Base-by-base conservation (phyloP, 495 filamentous ascomycete species). In the Collariella sp. region DNA sequence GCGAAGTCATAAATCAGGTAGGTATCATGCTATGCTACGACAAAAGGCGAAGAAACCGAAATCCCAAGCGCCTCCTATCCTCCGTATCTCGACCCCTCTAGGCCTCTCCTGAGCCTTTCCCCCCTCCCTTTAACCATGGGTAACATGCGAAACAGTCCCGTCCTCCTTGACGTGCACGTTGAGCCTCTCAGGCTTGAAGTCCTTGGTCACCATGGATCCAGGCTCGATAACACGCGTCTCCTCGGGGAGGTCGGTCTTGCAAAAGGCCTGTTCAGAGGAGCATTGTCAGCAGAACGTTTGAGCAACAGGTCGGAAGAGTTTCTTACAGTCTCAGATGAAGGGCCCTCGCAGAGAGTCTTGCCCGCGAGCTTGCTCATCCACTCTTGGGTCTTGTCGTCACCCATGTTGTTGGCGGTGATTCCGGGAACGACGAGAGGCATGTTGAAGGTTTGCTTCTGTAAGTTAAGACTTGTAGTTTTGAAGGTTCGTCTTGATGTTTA, bases 371-470 rank as follows among this genome's bases (percentile, higher is more conserved):
- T 88, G 67, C 76, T 80, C 39, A 69, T 69, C 87, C 87, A 91
- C 56, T 84, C 79, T 36, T 78, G 71, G 56, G 81, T 82, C 65
- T 72, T 67, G 62, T 78, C 73, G 48, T 62, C 64, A 49, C 67
- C 73, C 38, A 70, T 65, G 68, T 74, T 77, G 63, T 75, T 79
- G 57, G 62, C 66, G 69, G 87, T 76, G 72, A 89, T 72, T 63
- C 82, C 85, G 13, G 87, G 87, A 16, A 90, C 80, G 63, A 91
- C 83, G 70, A 91, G 86, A 76, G 87, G 87, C 87, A 91, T 91
- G 38, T 62, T 84, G 76, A 49, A 36, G 41, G 44, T 36, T 45
- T 43, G 11, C 55, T 52, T 18, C 10, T 15, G 29, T 16, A 6
- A 2, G 20, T 7, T 13, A 40, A 16, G n/a, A 15, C 2, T 13